Base-by-base conservation (phyloP, 306 rosid genomes). In the Medicago lupulina region DNA sequence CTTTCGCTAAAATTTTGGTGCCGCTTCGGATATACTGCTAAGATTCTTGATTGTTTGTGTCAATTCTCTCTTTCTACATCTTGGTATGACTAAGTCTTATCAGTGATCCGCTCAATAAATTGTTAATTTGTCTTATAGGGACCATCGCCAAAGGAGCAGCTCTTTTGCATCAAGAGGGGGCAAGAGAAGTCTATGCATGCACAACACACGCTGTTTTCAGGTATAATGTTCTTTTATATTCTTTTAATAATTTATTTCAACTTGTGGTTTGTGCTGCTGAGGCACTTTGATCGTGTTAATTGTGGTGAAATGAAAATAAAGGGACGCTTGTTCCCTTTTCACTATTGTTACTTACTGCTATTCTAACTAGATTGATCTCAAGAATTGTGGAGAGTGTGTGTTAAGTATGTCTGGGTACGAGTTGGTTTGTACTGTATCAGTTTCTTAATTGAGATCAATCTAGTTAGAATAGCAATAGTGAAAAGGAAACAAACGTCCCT, bases 121-220 rank as follows among this genome's bases (percentile, higher is more conserved):
- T 47, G 11, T 51, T 4, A 36, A 55, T 73, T 79, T 80, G 41
- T 76, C 74, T 70, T 81, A 39, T 69, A 91, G 98, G 98, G 70
- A 93, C 98, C 54, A 91, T 93, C 71, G 70, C 89, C 54, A 91
- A 93, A 84, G 98, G 98, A 81, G 98, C 98, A 50, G 90, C 87
- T 38, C 84, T 93, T n/a, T 88, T 93, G 80, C 98, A 93, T 83
- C 98, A 93, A 84, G 98, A 86, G 81, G 98, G 98, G 65, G 98
- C 97, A 51, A 86, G 97, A 85, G 98, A 93, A 87, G 98, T 93
- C 77, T 93, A 93, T 88, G 98, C 98, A 14, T 93, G 97, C 84
- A 83, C 85, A 78, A 93, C 98, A 10, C 98, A 93, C 86, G 98
- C 98, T 69, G 98, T 93, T 58, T 93, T 93, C 78, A 93, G 98